Base-by-base conservation (phyloP, 305 asterid species). In the Rubia balearica region DNA sequence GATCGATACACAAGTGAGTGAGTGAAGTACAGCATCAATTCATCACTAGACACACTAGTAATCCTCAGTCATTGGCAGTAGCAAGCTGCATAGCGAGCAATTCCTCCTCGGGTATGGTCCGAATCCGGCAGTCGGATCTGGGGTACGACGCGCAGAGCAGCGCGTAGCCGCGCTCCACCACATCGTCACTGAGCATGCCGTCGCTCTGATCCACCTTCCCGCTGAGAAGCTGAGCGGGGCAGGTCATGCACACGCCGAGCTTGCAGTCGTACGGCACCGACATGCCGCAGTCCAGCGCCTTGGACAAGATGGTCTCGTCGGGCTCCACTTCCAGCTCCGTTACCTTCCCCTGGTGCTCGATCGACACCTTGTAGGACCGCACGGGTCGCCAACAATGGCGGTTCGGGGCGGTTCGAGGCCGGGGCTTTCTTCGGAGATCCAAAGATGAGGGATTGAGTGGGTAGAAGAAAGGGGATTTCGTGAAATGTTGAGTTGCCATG, bases 151-250 rank as follows among this genome's bases (percentile, higher is more conserved):
- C 93, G 69, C 98, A 93, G 72, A 86, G 72, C 17, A 90, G 81
- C 7, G 97, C 93, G 70, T 87, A 93, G 2, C 97, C 97, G 8
- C 86, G 65, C 71, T 93, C 96, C 51, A 93, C 84, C 69, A 93
- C 98, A 82, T 93, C 98, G 74, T 93, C 97, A 81, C 98, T 93
- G 10, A 90, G 87, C 98, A 92, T 92, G 12, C 98, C 98, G 10
- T 92, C 97, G 86, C 96, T 92, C 84, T 92, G 98, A 76, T 90
- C 98, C 12, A 92, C 98, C 21, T 68, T 49, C 8, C 98, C 98
- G 76, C 88, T 80, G 46, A 92, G 75, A n/a, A 93, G 94, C 77
- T 67, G 61, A 10, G 98, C 98, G n/a, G 98, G 98, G 38, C 96
- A 93, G 45, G 98, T 93, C 98, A 93, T 90, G 81, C 98, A 93